Evolutionary conservation across 1,284 basidiomycete species (phyloP).

Genomic region (Sanghuangporus baumii): DNA sequence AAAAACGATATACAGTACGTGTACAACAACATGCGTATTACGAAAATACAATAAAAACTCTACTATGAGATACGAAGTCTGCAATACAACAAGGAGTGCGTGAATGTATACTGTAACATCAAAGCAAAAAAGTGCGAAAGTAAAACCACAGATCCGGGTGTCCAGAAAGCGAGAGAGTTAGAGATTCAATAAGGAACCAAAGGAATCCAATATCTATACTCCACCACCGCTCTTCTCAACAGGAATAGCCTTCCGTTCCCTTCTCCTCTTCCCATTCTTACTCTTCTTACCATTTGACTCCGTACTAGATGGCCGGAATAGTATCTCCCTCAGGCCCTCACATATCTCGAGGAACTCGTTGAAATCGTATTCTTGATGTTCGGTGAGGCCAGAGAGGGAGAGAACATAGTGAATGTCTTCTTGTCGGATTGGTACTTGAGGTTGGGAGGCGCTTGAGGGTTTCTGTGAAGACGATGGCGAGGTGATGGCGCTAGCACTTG

Average conservation of each 20-base stretch:
- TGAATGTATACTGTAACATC: neutral
- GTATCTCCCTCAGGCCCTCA: conserved; percentile 76
- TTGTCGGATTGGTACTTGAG: conserved; percentile 27
- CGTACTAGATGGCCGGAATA: conserved; percentile 39
- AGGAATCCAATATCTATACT: conserved; percentile 36
- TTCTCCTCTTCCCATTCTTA: conserved; percentile 35
- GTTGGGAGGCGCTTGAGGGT: neutral
- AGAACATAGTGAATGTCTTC: conserved; percentile 71
- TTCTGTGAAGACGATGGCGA: neutral
- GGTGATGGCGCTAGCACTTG: conserved; percentile 18
- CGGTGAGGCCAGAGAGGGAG: conserved; percentile 65
- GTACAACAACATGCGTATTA: too few species aligned
- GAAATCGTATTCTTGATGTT: conserved; percentile 53
- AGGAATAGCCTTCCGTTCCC: conserved; percentile 57
- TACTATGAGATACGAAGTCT: neutral
- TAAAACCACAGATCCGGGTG: neutral
- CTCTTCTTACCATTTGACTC: conserved; percentile 24
- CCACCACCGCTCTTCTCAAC: conserved; percentile 86
- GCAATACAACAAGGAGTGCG: neutral
- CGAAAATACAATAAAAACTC: too few species aligned
- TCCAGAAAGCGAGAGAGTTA: neutral
- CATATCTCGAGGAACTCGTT: conserved; percentile 82
- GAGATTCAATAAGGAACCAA: neutral
- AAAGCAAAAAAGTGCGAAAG: neutral
- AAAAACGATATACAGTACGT: too few species aligned